Evolutionary conservation across 2,329 filamentous ascomycete species (phyloP).

Genomic region (Clonostachys chloroleuca): DNA sequence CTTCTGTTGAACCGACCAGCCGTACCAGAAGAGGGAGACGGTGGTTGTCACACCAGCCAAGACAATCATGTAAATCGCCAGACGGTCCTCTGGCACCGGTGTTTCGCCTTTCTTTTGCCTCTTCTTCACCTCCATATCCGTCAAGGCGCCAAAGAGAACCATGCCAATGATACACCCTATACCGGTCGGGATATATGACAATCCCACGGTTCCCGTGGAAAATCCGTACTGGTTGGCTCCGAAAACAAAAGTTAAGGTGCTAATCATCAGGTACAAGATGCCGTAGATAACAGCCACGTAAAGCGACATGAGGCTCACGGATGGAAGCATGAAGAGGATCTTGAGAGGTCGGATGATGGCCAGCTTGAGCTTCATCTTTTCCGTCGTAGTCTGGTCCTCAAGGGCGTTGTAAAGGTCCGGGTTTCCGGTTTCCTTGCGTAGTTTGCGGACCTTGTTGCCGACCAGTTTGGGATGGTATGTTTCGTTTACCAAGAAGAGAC

Average conservation of each 20-base stretch:
- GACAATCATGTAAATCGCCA: background rate
- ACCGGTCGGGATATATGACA: conserved; percentile 12
- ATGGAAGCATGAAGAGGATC: conserved; percentile 45
- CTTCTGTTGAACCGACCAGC: background rate
- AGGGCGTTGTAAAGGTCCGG: conserved; percentile 40
- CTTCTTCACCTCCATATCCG: conserved; percentile 2
- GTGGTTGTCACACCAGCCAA: conserved; percentile 2
- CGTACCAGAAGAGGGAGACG: conserved; percentile 1
- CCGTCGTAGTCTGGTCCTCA: conserved; percentile 18
- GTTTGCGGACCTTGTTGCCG: conserved; percentile 21
- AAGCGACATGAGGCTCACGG: conserved; percentile 34
- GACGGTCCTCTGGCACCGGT: conserved; percentile 1
- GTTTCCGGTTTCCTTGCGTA: conserved; percentile 31
- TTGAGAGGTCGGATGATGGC: conserved; percentile 37
- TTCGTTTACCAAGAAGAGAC: conserved; percentile 25
- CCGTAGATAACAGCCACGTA: conserved; percentile 50
- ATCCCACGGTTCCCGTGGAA: conserved; percentile 8
- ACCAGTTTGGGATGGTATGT: conserved; percentile 29
- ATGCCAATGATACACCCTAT: conserved; percentile 6
- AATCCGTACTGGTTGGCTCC: conserved; percentile 31
- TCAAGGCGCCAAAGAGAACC: conserved; percentile 2
- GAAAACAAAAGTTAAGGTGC: conserved; percentile 49
- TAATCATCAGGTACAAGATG: conserved; percentile 49
- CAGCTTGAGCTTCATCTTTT: conserved; percentile 24
- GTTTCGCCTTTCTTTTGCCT: conserved; percentile 1